These are phyloP conservation scores for Macroventuria anomochaeta DNA, from an alignment of 2,329 filamentous ascomycete species.

Conservation along the genomic window DNA sequence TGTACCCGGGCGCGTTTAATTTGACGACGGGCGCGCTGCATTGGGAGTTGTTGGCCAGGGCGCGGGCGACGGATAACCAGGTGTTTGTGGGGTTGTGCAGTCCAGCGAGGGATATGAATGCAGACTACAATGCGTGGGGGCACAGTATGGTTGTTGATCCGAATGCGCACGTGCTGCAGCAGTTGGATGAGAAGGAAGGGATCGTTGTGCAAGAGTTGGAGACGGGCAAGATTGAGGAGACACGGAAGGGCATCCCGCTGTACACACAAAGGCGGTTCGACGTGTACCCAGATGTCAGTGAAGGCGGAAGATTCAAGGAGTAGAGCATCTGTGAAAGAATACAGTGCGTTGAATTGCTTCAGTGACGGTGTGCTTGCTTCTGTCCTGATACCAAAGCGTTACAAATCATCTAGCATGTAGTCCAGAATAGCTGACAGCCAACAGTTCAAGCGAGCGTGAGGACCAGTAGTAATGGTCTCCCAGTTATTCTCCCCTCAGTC, in stretches of 20 bases:
- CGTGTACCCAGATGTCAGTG: slow-evolving; percentile 89
- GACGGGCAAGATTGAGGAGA: slow-evolving; percentile 50
- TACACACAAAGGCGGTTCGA: slow-evolving; percentile 88
- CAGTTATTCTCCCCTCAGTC: slow-evolving; percentile 19
- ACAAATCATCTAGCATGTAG: background rate
- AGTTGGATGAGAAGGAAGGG: slow-evolving; percentile 79
- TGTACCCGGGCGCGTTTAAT: slow-evolving; percentile 98
- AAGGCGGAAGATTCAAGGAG: slow-evolving; percentile 58
- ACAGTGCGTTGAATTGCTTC: background rate
- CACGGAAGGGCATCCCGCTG: slow-evolving; percentile 77
- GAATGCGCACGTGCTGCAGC: slow-evolving; percentile 78
- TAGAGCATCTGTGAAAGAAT: slow-evolving; percentile 2
- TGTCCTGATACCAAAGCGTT: background rate
- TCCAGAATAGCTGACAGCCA: background rate
- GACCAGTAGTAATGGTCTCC: background rate
- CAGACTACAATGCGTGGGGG: slow-evolving; percentile 87
- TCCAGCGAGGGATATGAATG: slow-evolving; percentile 79
- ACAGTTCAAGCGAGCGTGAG: background rate
- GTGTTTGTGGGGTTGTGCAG: slow-evolving; percentile 92
- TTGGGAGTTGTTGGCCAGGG: slow-evolving; percentile 83
- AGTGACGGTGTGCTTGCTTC: background rate
- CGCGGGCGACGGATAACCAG: slow-evolving; percentile 91
- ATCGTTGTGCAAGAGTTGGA: slow-evolving; percentile 69
- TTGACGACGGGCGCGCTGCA: slow-evolving; percentile 89
- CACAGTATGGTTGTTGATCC: slow-evolving; percentile 90